Evolutionary conservation across 139 green algal species (phyloP).

Genomic region (Trebouxia sp.): DNA sequence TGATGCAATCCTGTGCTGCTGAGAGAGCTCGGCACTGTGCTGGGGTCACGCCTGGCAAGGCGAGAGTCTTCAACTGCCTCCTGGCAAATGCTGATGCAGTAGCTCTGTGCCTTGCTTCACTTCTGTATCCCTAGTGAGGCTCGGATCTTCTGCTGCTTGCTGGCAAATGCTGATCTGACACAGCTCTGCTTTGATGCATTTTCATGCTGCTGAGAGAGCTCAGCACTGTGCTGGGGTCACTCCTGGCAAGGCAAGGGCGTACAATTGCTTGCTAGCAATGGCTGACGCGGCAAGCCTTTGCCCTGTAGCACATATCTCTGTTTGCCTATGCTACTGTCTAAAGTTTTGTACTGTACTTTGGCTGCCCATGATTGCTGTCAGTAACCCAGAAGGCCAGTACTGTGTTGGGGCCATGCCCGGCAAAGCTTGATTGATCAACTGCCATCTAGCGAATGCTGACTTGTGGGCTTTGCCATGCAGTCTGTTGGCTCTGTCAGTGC

Average conservation of each 20-base stretch:
- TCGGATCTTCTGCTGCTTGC: background rate
- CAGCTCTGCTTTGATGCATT: background rate
- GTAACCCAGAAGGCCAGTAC: slow-evolving; percentile 34
- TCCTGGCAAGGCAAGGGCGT: slow-evolving; percentile 40
- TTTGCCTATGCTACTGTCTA: background rate
- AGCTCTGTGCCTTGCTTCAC: too few relatives aligned
- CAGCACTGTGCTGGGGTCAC: slow-evolving; percentile 43
- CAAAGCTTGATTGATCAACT: slow-evolving; percentile 41
- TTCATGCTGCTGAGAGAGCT: slow-evolving; percentile 39
- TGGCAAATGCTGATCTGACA: background rate
- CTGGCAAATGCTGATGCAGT: slow-evolving; percentile 14
- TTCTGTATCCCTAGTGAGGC: background rate
- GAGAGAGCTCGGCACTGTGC: slow-evolving; percentile 53
- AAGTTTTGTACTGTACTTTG: too few relatives aligned
- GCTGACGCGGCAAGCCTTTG: too few relatives aligned
- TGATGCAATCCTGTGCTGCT: slow-evolving; percentile 57
- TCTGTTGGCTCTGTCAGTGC: too few relatives aligned
- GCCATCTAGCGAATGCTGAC: slow-evolving; percentile 26
- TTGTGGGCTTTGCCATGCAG: background rate
- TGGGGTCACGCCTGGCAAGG: slow-evolving; percentile 38
- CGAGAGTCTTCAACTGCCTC: slow-evolving; percentile 36
- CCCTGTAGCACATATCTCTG: too few relatives aligned
- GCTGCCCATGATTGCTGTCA: too few relatives aligned
- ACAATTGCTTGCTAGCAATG: slow-evolving; percentile 27
- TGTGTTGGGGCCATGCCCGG: slow-evolving; percentile 33